Conservation (phyloP, 2,329 filamentous ascomycete genomes). For the Pseudogymnoascus sp. region DNA sequence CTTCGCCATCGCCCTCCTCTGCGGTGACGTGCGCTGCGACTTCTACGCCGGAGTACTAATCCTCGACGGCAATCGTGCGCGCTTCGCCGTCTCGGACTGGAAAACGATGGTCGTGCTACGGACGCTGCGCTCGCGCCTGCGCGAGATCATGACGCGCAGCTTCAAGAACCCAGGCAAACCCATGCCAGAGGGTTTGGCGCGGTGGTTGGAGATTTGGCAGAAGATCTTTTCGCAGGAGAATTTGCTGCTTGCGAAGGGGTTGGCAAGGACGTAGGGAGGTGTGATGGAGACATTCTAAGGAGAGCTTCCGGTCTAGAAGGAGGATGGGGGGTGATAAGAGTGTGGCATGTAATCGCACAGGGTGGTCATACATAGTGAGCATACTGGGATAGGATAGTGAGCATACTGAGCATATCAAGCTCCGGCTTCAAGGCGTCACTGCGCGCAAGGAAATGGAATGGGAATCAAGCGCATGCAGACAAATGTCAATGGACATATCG, state of each 20-base stretch:
- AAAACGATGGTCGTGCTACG: slow-evolving; percentile 87
- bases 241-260: slow-evolving; percentile 2
- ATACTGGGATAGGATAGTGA: slow-evolving; percentile 1
- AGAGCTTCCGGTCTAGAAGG: not conserved
- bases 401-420: not conserved
- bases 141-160: slow-evolving; percentile 63
- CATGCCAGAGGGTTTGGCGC: slow-evolving; percentile 57
- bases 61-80: slow-evolving; percentile 77
- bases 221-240: slow-evolving; percentile 47
- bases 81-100: slow-evolving; percentile 81
- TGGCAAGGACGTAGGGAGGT: not conserved
- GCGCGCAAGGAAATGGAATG: not conserved
- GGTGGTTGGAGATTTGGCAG: slow-evolving; percentile 69
- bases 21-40: slow-evolving; percentile 82
- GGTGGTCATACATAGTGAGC: slow-evolving; percentile 5
- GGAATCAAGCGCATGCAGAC: not conserved
- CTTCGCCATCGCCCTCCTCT: slow-evolving; percentile 74
- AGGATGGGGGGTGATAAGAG: not conserved
- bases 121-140: slow-evolving; percentile 61
- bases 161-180: slow-evolving; percentile 61
- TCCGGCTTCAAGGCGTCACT: not conserved
- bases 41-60: slow-evolving; percentile 79
- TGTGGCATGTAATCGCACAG: not conserved
- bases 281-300: not conserved
- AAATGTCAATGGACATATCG: not conserved